Evolutionary conservation across 2,329 filamentous ascomycete genomes (phyloP), one percentile per base, ranked within the genome.

Genomic region (Aspergillus fumigatiaffinis): DNA sequence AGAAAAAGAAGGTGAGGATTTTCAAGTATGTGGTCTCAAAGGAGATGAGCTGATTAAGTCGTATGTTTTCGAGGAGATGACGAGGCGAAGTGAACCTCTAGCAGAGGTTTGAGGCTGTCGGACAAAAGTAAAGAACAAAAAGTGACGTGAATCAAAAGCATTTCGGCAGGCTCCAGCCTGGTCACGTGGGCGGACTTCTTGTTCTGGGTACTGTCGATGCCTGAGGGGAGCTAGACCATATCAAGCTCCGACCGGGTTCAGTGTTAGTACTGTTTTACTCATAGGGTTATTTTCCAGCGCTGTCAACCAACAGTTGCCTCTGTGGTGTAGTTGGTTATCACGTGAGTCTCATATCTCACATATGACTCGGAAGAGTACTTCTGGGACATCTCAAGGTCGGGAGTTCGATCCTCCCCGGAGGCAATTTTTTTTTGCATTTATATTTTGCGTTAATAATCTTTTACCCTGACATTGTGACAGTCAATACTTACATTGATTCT

Each of bases 111-210:
- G 47, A 47, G 50, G 9, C 23, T 51, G 53, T 20, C 32, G 10
- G 42, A 26, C 44, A 17, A 51, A 46, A 29, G 29, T 51, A 21
- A 2, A 46, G n/a, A 46, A 6, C 28, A 61, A 71, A 72, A 72
- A 70, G 68, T 73, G 70, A 71, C 68, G 67, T 67, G 62, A 56
- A 61, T 52, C 55, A 55, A 59, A 60, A 57, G 53, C 57, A 62
- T 54, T 62, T 58, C 60, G 29, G 17, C 48, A 55, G 49, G 35
- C 47, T 21, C 14, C 32, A 47, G 21, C 12, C 6, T 9, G 3
- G 26, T 51, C 56, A 59, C 56, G 53, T 59, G 56, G 50, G 32
- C 32, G 32, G 25, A 58, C 56, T 58, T 49, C 56, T 60, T 51
- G 59, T 57, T 21, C 41, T 44, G n/a, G 41, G 17, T 8, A n/a